Conservation (phyloP, 176 grass and related monocot species). For the Hordeum marinum region DNA sequence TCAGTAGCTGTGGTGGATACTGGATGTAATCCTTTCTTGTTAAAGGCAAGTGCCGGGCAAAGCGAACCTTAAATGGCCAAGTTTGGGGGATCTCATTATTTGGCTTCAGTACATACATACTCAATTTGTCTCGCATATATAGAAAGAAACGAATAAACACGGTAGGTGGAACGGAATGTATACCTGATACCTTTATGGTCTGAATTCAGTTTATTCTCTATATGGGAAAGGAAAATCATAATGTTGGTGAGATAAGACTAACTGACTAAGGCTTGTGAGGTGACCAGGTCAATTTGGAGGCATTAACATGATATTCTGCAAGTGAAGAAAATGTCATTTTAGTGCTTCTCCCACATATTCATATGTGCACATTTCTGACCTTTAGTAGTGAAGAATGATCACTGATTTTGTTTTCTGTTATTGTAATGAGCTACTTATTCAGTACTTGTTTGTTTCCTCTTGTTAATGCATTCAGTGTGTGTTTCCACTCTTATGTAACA, state of each 20-base stretch:
- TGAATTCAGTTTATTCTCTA: neutral
- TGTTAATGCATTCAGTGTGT: neutral
- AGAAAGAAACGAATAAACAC: neutral
- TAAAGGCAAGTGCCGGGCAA: neutral
- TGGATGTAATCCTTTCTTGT: neutral
- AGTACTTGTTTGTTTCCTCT: neutral
- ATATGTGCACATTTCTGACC: neutral
- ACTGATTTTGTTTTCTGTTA: neutral
- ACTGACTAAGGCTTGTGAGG: neutral
- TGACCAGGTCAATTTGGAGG: neutral
- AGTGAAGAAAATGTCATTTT: neutral
- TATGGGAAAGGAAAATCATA: neutral
- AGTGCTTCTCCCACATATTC: neutral
- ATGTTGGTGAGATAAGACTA: neutral
- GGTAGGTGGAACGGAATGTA: neutral
- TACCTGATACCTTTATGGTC: neutral
- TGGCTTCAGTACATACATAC: neutral
- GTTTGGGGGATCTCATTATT: neutral
- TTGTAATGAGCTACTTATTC: neutral
- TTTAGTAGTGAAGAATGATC: neutral
- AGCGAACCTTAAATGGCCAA: neutral
- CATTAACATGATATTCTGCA: neutral
- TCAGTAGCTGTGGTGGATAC: neutral
- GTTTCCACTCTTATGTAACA: neutral
- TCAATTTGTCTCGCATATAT: neutral